Conservation (phyloP, 768 basidiomycete genomes). For the Phylloporus sp. region DNA sequence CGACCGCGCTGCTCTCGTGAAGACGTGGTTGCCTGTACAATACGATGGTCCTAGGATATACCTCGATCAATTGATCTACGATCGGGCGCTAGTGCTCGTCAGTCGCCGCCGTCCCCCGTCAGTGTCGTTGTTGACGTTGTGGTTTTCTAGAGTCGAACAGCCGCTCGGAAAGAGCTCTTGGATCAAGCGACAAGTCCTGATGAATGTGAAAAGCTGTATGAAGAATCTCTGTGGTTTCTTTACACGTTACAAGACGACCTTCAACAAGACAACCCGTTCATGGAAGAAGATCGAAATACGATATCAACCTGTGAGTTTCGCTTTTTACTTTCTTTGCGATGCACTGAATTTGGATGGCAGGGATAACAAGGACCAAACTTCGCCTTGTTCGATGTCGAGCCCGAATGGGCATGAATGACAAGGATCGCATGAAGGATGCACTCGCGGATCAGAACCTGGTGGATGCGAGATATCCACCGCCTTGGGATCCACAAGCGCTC, state of each 20-base stretch:
- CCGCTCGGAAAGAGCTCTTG: constrained; percentile 84
- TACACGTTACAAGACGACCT: constrained; percentile 90
- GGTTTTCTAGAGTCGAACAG: constrained; percentile 72
- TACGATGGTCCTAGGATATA: constrained; percentile 79
- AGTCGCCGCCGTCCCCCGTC: constrained; percentile 26
- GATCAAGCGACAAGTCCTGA: constrained; percentile 71
- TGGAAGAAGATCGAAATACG: constrained; percentile 77
- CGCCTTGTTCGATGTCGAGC: constrained; percentile 73
- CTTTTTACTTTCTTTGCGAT: constrained; percentile 1
- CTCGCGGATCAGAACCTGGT: constrained; percentile 75
- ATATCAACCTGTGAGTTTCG: constrained; percentile 65
- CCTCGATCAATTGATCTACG: constrained; percentile 89
- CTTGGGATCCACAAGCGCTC: constrained; percentile 54
- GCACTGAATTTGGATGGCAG: constrained; percentile 30
- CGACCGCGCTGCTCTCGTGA: constrained; percentile 82
- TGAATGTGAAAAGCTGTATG: constrained; percentile 91
- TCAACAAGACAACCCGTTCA: constrained; percentile 76
- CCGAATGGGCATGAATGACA: constrained; percentile 71
- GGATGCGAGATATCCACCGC: constrained; percentile 65
- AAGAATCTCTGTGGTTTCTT: constrained; percentile 91
- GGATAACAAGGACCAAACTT: constrained; percentile 83
- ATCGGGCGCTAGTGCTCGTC: constrained; percentile 83
- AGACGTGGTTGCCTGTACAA: constrained; percentile 81
- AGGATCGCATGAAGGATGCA: constrained; percentile 69
- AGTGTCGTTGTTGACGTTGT: background rate